A percentile compares a stretch with the other conserved stretches of the same genome.
Conservation (phyloP, 495 filamentous ascomycete species). For the Penicillium arizonense region DNA sequence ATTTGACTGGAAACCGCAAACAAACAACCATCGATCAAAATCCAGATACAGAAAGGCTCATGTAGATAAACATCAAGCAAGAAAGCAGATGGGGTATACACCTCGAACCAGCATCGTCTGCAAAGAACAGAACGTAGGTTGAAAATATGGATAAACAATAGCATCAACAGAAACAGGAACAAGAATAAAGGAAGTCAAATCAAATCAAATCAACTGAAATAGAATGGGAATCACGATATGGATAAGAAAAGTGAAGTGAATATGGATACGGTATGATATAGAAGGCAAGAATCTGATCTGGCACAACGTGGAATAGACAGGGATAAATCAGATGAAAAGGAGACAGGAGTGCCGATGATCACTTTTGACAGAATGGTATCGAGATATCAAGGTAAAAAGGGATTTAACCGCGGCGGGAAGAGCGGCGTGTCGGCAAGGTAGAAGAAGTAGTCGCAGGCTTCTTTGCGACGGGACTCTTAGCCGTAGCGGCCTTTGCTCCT, state of each 20-base stretch:
- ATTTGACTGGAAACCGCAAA: slow-evolving; percentile 5
- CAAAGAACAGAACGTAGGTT: slow-evolving; percentile 2
- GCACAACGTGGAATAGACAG: too few species aligned
- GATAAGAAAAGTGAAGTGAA: slow-evolving; percentile 2
- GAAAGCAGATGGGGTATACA: slow-evolving; percentile 36
- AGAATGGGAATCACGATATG: slow-evolving; percentile 9
- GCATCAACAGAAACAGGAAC: neutral
- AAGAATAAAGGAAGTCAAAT: too few species aligned
- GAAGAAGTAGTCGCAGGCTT: slow-evolving; percentile 17
- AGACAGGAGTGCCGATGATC: too few species aligned
- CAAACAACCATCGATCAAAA: neutral
- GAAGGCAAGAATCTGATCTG: too few species aligned
- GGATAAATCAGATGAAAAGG: too few species aligned
- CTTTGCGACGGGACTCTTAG: slow-evolving; percentile 19
- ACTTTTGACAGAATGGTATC: too few species aligned
- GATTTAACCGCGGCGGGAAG: slow-evolving; percentile 36
- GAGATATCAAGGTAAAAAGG: neutral
- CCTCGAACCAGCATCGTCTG: slow-evolving; percentile 27
- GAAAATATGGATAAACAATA: slow-evolving; percentile 5
- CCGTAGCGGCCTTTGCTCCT: slow-evolving; percentile 11
- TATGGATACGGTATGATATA: slow-evolving; percentile 10
- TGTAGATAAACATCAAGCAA: slow-evolving; percentile 10
- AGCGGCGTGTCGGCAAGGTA: slow-evolving; percentile 38
- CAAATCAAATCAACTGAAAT: neutral
- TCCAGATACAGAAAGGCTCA: neutral